Conservation (phyloP, 2,329 filamentous ascomycete species). For the Saccharata proteae region DNA sequence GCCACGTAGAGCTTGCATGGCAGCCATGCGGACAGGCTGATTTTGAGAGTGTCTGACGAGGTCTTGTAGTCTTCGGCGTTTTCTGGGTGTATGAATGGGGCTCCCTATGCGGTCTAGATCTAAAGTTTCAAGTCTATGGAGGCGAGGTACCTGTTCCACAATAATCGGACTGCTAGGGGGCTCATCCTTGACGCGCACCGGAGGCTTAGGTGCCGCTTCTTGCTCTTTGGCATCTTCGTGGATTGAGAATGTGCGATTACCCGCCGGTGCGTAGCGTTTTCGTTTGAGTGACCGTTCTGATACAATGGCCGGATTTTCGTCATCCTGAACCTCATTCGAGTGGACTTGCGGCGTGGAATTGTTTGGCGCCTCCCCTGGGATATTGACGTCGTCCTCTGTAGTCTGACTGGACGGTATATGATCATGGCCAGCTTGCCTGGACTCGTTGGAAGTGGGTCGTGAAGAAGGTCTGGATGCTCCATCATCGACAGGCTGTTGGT, state of each 20-base stretch:
- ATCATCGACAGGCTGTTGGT: no score
- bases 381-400: conserved; percentile 24
- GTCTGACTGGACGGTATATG: conserved; percentile 30
- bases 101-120: conserved; percentile 30
- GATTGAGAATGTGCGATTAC: conserved; percentile 10
- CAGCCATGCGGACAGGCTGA: conserved; percentile 9
- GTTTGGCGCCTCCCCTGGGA: conserved; percentile 10
- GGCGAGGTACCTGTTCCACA: conserved; percentile 10
- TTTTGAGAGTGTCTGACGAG: conserved; percentile 6
- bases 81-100: conserved; percentile 21
- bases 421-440: neutral
- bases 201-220: conserved; percentile 19
- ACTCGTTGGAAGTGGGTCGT: conserved; percentile 5
- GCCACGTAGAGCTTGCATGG: conserved; percentile 12
- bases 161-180: conserved; percentile 22
- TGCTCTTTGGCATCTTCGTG: conserved; percentile 11
- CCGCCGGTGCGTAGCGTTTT: conserved; percentile 18
- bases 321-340: conserved; percentile 17
- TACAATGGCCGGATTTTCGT: conserved; percentile 30
- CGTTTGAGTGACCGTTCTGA: conserved; percentile 32
- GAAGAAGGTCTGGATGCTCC: neutral
- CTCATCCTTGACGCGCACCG: conserved; percentile 29
- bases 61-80: conserved; percentile 9
- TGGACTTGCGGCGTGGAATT: neutral
- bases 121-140: conserved; percentile 26